Conservation (phyloP, 75 land plant genomes). For the Cunninghamia lanceolata region DNA sequence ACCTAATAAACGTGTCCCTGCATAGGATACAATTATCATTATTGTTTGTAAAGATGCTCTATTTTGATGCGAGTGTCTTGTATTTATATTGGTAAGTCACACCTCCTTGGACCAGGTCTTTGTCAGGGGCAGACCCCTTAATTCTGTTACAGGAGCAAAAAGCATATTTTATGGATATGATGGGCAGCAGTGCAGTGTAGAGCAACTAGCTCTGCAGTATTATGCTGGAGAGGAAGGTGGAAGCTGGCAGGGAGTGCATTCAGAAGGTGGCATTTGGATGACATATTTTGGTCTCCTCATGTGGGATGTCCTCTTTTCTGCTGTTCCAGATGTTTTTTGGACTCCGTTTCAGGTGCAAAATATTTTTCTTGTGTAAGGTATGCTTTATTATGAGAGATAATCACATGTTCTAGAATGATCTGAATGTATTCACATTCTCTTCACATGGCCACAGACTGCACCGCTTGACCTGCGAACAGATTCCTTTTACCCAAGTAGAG, state of each 20-base stretch:
- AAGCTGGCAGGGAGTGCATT: slow-evolving; percentile 89
- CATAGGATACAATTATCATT: not conserved
- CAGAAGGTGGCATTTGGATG: slow-evolving; percentile 92
- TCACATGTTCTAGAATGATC: not conserved
- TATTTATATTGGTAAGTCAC: not conserved
- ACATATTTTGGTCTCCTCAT: slow-evolving; percentile 88
- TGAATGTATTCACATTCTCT: slow-evolving; percentile 6
- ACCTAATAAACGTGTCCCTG: not conserved
- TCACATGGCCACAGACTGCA: slow-evolving; percentile 53
- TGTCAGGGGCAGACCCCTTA: slow-evolving; percentile 79
- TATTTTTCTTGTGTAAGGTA: not conserved
- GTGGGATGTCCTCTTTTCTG: slow-evolving; percentile 91
- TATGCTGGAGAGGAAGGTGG: slow-evolving; percentile 85
- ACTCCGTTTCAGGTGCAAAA: slow-evolving; percentile 74
- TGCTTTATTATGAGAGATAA: not conserved
- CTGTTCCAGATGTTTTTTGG: slow-evolving; percentile 85
- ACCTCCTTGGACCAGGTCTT: slow-evolving; percentile 49
- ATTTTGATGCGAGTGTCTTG: not conserved
- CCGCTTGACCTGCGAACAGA: slow-evolving; percentile 85
- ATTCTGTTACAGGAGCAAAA: slow-evolving; percentile 58
- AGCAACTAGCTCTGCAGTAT: slow-evolving; percentile 85
- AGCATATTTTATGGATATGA: slow-evolving; percentile 88
- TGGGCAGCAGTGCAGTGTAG: slow-evolving; percentile 82
- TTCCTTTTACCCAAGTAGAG: slow-evolving; percentile 54
- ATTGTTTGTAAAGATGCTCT: not conserved